Evolutionary conservation across 1,139 yeast species (phyloP).

Genomic region (Blastobotrys ciferrii): DNA sequence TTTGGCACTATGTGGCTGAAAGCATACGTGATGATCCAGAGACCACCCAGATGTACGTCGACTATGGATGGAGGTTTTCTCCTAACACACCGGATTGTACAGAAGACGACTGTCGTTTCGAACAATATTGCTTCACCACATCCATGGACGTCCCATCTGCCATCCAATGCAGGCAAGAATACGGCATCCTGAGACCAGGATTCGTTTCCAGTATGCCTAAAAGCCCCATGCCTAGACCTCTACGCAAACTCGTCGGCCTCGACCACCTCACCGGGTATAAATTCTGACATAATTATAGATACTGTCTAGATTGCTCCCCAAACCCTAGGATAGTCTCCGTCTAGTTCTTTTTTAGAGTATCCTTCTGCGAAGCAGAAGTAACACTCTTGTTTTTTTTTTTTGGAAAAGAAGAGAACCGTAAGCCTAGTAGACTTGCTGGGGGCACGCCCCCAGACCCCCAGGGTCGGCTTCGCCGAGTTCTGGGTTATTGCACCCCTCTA

Average conservation of each 20-base stretch:
- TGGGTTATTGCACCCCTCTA: too few species aligned
- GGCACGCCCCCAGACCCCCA: too few species aligned
- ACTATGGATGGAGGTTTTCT: conserved; percentile 40
- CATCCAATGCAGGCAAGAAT: conserved; percentile 20
- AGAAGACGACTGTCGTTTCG: conserved; percentile 26
- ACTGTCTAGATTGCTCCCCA: too few species aligned
- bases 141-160: conserved; percentile 26
- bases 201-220: conserved; percentile 25
- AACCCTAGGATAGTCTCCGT: too few species aligned
- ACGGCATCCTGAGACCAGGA: conserved; percentile 15
- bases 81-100: conserved; percentile 40
- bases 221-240: conserved; percentile 33
- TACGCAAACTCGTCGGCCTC: conserved; percentile 19
- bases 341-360: too few species aligned
- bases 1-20: conserved; percentile 33
- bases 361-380: too few species aligned
- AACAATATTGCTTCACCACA: conserved; percentile 34
- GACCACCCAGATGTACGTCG: conserved; percentile 5
- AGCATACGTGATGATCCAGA: conserved; percentile 32
- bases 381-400: too few species aligned
- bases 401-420: too few species aligned
- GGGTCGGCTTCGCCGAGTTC: too few species aligned
- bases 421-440: too few species aligned
- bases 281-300: too few species aligned
- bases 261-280: not conserved